These are phyloP conservation scores for Ormosia emarginata DNA, from an alignment of 306 rosid genomes.

Conservation along the genomic window DNA sequence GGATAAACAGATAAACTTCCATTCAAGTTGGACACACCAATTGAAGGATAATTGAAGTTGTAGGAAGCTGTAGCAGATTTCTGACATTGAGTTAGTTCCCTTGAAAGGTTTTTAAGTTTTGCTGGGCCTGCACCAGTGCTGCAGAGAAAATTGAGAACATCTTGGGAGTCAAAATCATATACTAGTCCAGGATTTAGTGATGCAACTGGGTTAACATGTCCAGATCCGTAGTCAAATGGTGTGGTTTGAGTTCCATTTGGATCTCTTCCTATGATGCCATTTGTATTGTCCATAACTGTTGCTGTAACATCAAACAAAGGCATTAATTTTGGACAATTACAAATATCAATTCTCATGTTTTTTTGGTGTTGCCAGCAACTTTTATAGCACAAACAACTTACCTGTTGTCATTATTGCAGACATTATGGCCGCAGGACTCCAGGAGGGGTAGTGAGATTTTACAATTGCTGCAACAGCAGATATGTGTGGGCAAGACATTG, in stretches of 20 bases:
- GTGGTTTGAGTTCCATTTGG: conserved; percentile 62
- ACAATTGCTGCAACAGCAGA: conserved; percentile 57
- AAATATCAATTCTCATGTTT: background rate
- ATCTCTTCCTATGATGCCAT: conserved; percentile 44
- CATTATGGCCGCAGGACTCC: conserved; percentile 71
- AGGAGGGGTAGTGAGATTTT: conserved; percentile 46
- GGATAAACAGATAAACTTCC: conserved; percentile 59
- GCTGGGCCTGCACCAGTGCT: conserved; percentile 49
- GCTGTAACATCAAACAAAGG: conserved; percentile 38
- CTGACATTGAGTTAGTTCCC: conserved; percentile 36
- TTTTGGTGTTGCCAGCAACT: background rate
- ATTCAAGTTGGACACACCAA: conserved; percentile 62
- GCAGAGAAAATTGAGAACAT: conserved; percentile 62
- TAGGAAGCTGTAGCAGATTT: conserved; percentile 42
- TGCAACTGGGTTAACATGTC: conserved; percentile 59
- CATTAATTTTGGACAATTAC: background rate
- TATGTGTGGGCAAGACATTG: conserved; percentile 68
- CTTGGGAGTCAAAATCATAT: conserved; percentile 53
- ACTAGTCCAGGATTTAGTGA: conserved; percentile 56
- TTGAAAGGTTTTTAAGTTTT: conserved; percentile 58
- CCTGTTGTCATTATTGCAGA: conserved; percentile 69
- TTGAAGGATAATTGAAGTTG: conserved; percentile 72
- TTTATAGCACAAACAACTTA: background rate
- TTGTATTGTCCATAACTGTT: conserved; percentile 42
- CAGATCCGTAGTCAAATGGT: conserved; percentile 63